Base-by-base conservation (phyloP, 169 alveolate genomes). In the Plasmodium blacklocki region DNA sequence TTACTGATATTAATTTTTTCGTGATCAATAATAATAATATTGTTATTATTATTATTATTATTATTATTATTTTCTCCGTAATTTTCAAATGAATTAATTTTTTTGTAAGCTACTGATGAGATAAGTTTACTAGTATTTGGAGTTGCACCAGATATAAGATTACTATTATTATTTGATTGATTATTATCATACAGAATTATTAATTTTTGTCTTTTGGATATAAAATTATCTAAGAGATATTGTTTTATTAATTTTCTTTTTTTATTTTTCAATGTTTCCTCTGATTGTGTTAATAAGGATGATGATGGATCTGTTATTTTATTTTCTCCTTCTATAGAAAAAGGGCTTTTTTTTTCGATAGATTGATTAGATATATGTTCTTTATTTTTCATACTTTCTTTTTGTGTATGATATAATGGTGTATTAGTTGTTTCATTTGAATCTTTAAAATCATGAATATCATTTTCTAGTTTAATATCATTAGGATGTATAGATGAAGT, bases 181-280 rank as follows among this genome's bases (percentile, higher is more conserved):
- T 7, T 60, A 47, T 59, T 59, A 39, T 78, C 74, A 71, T 66
- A 23, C 21, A 78, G 43, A n/a, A 64, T 45, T 29, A 68, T 58
- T 60, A 78, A 59, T 59, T 78, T 78, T 23, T 52, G 64, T 60
- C 47, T 50, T 73, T 78, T 78, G 3, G 89, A 64, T 26, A 78
- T 78, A 70, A 78, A 59, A 47, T 66, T 78, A 32, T 78, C 89
- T 60, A 78, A 59, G 7, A 63, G 45, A 47, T 32, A 56, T 11
- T 78, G 80, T n/a, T 78, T 76, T n/a, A 66, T 1, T 7, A 71
- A 66, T 14, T 76, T 73, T 23, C 54, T 78, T n/a, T 78, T 78
- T 63, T 56, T 14, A 3, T 19, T 47, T 47, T 12, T 12, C 39
- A 47, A 3, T 7, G 39, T 21, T 39, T 39, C 47, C 47, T 39